Evolutionary conservation across 371 early-diverging fungal species (phyloP).

Genomic region (Mortierella sp.): DNA sequence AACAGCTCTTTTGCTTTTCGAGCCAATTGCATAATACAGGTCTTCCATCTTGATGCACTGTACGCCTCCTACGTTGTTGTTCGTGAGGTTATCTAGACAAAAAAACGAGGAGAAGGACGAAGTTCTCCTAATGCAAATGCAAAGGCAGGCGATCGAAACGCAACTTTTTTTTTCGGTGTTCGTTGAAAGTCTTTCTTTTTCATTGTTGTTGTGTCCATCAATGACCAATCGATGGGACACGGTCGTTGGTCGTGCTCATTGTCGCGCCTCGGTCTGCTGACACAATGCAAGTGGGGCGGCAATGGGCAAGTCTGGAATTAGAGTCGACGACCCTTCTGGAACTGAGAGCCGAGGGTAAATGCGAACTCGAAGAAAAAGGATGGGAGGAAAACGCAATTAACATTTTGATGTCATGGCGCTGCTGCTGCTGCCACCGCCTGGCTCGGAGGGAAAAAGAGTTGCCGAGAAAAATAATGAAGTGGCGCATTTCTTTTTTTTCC

Average conservation of each 20-base stretch:
- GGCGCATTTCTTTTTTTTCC: not conserved
- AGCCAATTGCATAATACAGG: not conserved
- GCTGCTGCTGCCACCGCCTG: not conserved
- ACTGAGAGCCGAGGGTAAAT: not conserved
- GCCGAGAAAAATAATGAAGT: not conserved
- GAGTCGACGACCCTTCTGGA: not conserved
- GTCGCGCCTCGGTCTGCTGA: not conserved
- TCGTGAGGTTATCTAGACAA: not conserved
- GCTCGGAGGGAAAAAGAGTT: not conserved
- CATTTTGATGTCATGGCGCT: not conserved
- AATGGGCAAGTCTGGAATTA: conserved; percentile 1
- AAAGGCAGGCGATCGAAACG: not conserved
- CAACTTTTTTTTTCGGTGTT: not conserved
- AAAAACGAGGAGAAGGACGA: not conserved
- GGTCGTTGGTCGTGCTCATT: not conserved
- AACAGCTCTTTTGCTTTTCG: not conserved
- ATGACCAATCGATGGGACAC: not conserved
- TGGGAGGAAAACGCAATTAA: not conserved
- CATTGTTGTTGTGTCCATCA: not conserved
- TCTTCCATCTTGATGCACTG: not conserved
- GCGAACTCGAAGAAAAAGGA: not conserved
- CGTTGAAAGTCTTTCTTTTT: not conserved
- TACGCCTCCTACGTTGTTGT: not conserved
- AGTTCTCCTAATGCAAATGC: not conserved
- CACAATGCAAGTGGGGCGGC: not conserved